A percentile compares a stretch with the other conserved stretches of the same genome.
These are phyloP conservation scores for Penicillium paneum DNA, from an alignment of 2,329 filamentous ascomycete genomes.

Conservation along the genomic window DNA sequence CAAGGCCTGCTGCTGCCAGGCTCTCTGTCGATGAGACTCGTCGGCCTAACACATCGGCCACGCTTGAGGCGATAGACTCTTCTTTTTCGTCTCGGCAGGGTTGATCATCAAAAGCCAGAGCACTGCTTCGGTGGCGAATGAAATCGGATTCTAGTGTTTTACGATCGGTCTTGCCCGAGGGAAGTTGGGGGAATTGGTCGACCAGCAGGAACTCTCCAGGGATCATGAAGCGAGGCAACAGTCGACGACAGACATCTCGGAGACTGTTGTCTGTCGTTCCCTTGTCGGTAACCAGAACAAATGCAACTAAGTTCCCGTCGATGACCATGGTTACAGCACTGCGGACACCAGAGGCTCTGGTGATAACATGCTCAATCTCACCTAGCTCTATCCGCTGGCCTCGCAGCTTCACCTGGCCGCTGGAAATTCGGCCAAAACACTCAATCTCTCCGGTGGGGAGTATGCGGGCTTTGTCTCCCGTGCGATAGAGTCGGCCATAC, in stretches of 20 bases:
- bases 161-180: slow-evolving; percentile 81
- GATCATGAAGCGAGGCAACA: slow-evolving; percentile 81
- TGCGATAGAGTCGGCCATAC: slow-evolving; percentile 73
- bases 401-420: slow-evolving; percentile 80
- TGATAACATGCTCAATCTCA: slow-evolving; percentile 69
- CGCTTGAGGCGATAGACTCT: slow-evolving; percentile 38
- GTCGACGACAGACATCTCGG: slow-evolving; percentile 61
- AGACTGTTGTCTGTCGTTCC: slow-evolving; percentile 47
- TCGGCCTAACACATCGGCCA: slow-evolving; percentile 44
- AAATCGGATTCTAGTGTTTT: slow-evolving; percentile 61
- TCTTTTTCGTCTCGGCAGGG: slow-evolving; percentile 25
- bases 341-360: slow-evolving; percentile 61
- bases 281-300: slow-evolving; percentile 58
- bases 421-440: slow-evolving; percentile 74
- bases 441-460: slow-evolving; percentile 68
- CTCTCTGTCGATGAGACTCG: slow-evolving; percentile 39
- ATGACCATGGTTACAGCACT: slow-evolving; percentile 66
- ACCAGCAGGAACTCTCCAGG: slow-evolving; percentile 69
- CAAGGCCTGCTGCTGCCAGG: slow-evolving; percentile 58
- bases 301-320: slow-evolving; percentile 67
- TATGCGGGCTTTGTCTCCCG: slow-evolving; percentile 77
- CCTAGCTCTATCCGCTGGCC: slow-evolving; percentile 80
- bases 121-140: slow-evolving; percentile 22
- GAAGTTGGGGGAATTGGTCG: slow-evolving; percentile 65
- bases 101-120: slow-evolving; percentile 7